These are phyloP conservation scores for Polytolypa hystricis DNA, from an alignment of 2,329 filamentous ascomycete species.

Conservation along the genomic window DNA sequence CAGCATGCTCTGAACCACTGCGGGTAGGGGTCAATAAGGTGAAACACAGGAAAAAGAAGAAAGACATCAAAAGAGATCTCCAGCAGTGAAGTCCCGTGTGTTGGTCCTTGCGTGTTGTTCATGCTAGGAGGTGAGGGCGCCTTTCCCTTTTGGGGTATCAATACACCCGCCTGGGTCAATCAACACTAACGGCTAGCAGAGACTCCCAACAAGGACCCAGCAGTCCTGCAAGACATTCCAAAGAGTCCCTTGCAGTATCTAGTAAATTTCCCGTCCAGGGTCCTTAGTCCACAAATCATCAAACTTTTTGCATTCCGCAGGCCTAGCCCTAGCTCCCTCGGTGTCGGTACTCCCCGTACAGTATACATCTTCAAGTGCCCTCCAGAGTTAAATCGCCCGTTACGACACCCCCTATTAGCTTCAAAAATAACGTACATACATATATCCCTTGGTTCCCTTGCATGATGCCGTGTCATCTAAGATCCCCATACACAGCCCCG, in stretches of 20 bases:
- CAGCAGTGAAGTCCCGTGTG: constrained; percentile 1
- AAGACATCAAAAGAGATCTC: neutral
- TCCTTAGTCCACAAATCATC: constrained; percentile 12
- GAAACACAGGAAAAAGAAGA: constrained; percentile 9
- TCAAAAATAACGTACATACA: no score
- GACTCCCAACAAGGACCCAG: neutral
- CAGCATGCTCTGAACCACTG: constrained; percentile 6
- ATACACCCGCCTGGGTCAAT: neutral
- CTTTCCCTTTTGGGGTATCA: neutral
- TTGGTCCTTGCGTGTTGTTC: neutral
- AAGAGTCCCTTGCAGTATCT: constrained; percentile 1
- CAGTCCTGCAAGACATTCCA: neutral
- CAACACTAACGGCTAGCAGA: neutral
- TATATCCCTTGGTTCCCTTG: neutral
- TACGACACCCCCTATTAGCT: no score
- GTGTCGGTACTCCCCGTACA: no score
- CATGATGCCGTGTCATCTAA: neutral
- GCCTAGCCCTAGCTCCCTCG: no score
- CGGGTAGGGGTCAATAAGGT: constrained; percentile 1
- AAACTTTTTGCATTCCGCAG: no score
- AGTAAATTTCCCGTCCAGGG: neutral
- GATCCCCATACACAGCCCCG: no score
- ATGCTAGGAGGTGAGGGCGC: neutral
- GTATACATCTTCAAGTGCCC: no score
- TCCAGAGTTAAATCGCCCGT: no score